Percentiles rank a stretch among this genome's conserved stretches.
Evolutionary conservation across 2,329 filamentous ascomycete genomes (phyloP).

Genomic region (Didymosphaeria variabile): DNA sequence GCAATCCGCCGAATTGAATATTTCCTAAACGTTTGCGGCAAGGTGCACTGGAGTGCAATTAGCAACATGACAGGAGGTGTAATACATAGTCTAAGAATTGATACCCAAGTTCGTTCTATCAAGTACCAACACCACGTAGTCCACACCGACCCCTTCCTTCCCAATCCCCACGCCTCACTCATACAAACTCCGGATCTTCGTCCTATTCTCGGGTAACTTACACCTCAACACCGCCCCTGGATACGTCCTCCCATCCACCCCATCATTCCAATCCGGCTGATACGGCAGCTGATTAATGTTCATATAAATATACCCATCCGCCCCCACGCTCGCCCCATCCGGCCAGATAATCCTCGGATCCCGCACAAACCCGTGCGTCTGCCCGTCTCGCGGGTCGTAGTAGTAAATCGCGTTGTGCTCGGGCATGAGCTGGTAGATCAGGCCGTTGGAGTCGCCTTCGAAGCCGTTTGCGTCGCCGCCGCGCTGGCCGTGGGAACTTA

Average conservation of each 20-base stretch:
- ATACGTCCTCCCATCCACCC: constrained; percentile 52
- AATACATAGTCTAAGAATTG: constrained; percentile 4
- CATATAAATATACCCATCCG: constrained; percentile 55
- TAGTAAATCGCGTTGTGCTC: constrained; percentile 59
- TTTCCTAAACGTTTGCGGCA: not conserved
- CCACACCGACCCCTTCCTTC: too few species aligned
- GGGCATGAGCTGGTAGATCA: constrained; percentile 59
- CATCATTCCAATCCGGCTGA: constrained; percentile 59
- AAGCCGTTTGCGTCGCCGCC: constrained; percentile 61
- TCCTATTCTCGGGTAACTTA: constrained; percentile 38
- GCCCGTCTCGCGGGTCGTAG: constrained; percentile 54
- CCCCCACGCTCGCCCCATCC: constrained; percentile 49
- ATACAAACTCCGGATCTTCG: not conserved
- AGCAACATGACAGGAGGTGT: not conserved
- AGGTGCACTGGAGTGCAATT: not conserved
- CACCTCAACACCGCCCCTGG: constrained; percentile 58
- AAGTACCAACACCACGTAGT: too few species aligned
- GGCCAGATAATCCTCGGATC: constrained; percentile 60
- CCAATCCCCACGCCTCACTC: not conserved
- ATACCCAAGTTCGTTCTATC: constrained; percentile 1
- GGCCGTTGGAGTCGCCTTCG: constrained; percentile 59
- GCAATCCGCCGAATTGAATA: too few species aligned
- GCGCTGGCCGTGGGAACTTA: constrained; percentile 56
- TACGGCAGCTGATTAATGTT: constrained; percentile 59
- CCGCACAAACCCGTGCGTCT: constrained; percentile 54